phyloP scores from a whole-genome alignment of 805 yeast genomes.

The Kluyveromyces nonfermentans region DNA sequence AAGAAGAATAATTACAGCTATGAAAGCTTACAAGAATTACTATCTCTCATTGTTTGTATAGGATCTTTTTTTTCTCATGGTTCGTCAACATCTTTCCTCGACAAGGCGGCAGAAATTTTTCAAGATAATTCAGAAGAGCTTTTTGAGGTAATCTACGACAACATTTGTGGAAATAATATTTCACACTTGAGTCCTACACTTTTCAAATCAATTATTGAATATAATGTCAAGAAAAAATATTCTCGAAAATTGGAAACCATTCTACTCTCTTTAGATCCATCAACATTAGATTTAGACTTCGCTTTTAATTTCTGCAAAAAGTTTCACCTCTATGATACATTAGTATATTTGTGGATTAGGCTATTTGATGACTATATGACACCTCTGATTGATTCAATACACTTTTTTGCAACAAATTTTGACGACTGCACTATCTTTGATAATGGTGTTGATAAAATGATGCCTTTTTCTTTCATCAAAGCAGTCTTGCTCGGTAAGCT shows the following conservation, averaged over 20 bases:
- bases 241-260: conserved; percentile 53
- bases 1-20: conserved; percentile 8
- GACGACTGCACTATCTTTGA: conserved; percentile 7
- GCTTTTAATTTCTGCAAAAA: conserved; percentile 54
- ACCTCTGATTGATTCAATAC: conserved; percentile 56
- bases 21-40: conserved; percentile 13
- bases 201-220: conserved; percentile 50
- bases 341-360: conserved; percentile 62
- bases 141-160: conserved; percentile 44
- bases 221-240: conserved; percentile 33
- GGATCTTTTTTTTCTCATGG: not conserved
- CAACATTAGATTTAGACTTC: conserved; percentile 66
- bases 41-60: conserved; percentile 6
- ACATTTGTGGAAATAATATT: conserved; percentile 40
- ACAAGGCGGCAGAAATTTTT: conserved; percentile 11
- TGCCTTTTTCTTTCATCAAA: conserved; percentile 53
- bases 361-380: conserved; percentile 61
- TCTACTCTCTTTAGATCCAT: conserved; percentile 58
- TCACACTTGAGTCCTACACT: conserved; percentile 50
- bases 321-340: conserved; percentile 50
- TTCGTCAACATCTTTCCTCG: conserved; percentile 7
- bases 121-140: conserved; percentile 30
- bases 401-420: conserved; percentile 19
- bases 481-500: conserved; percentile 67
- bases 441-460: conserved; percentile 17